These are phyloP conservation scores for Cubamyces sp. DNA, from an alignment of 768 basidiomycete genomes.

Conservation along the genomic window DNA sequence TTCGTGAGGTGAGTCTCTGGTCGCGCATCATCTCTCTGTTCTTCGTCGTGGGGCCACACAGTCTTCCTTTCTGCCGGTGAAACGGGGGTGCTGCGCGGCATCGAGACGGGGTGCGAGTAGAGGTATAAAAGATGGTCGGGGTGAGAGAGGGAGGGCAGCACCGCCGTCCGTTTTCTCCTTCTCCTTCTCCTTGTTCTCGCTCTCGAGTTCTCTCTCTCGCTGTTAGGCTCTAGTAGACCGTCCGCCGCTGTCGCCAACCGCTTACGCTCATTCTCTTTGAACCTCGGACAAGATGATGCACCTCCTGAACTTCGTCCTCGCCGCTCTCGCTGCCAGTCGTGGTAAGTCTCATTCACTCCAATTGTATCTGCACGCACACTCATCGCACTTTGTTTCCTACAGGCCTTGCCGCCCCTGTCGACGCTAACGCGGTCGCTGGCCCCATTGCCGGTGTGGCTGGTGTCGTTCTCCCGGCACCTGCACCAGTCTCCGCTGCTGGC, in stretches of 20 bases:
- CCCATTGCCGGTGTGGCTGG: neutral
- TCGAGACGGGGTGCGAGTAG: neutral
- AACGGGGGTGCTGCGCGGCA: neutral
- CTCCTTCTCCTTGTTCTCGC: neutral
- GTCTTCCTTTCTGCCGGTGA: too few relatives aligned
- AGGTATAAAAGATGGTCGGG: neutral
- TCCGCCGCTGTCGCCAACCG: neutral
- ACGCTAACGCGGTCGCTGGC: neutral
- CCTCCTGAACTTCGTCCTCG: conserved; percentile 9
- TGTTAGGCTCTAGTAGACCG: neutral
- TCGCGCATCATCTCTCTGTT: too few relatives aligned
- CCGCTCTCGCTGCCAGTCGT: conserved; percentile 2
- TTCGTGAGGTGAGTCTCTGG: too few relatives aligned
- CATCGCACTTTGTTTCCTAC: neutral
- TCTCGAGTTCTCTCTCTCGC: neutral
- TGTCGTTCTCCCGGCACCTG: neutral
- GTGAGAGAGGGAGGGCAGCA: neutral
- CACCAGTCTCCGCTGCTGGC: neutral
- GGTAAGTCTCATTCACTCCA: neutral
- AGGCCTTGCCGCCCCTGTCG: conserved; percentile 2
- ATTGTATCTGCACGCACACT: neutral
- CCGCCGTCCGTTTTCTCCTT: neutral
- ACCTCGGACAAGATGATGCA: conserved; percentile 4
- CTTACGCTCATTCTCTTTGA: neutral
- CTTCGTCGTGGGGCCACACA: too few relatives aligned